Evolutionary conservation across 108 stramenopile genomes (phyloP), one percentile per base, ranked within the genome.

Genomic region (Discostella stelligeroides): DNA sequence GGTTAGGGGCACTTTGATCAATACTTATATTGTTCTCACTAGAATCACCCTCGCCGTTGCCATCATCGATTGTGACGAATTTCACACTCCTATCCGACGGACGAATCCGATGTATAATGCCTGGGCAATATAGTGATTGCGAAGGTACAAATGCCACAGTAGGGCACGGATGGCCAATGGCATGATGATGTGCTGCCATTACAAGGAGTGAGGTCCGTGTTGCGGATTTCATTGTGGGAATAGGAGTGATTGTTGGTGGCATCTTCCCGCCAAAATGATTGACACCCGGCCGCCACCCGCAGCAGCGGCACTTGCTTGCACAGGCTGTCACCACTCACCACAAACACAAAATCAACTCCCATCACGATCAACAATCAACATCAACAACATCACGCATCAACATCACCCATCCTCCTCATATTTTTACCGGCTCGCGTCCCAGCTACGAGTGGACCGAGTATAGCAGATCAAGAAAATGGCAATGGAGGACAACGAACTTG

Each of bases 131-230:
- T 58, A 3, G 3, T 4, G n/a, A 14, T 58, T 28, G 57, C n/a
- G 39, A 58, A 39, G 57, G 57, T 58, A 28, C 28, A 9, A 39
- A 58, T 58, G 57, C 57, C 20, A 9, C 57, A 0, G 37, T 37
- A 20, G 57, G 34, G 12, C 57, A 41, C 4, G 20, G 2, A 1
- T 18, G 34, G 2, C 38, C 57, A 39, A 58, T n/a, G n/a, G n/a
- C n/a, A n/a, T n/a, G 55, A n/a, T 30, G 25, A 25, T 5, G 18
- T 20, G 39, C 34, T 58, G 18, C 20, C 20, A 38, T 18, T 3
- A 28, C 37, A 15, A 58, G 14, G 57, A 58, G 34, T 4, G 57
- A n/a, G 34, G 17, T 7, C 37, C 9, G n/a, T 34, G 57, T n/a
- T n/a, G 39, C 57, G 57, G 57, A 58, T 58, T 38, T 37, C 57